These are phyloP conservation scores for Sisymbrium irio DNA, from an alignment of 345 rosid genomes.

Conservation along the genomic window DNA sequence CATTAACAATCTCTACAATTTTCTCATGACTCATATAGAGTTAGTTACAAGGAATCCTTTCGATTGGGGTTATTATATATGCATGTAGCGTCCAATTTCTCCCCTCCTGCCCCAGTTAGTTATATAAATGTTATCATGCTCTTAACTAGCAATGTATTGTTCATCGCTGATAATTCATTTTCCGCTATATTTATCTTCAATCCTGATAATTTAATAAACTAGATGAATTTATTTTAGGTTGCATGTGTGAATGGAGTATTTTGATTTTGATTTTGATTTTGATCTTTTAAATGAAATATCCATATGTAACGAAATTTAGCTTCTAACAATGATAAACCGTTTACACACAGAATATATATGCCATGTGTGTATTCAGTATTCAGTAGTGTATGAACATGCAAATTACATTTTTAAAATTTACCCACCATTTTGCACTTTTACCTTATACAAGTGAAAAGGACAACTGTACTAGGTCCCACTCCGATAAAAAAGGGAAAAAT, in stretches of 20 bases:
- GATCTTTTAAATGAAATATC: not conserved
- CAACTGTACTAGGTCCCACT: slow-evolving; percentile 10
- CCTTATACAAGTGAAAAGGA: slow-evolving; percentile 29
- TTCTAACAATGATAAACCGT: not conserved
- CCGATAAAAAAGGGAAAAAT: not conserved
- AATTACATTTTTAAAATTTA: slow-evolving; percentile 11
- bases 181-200: not conserved
- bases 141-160: not conserved
- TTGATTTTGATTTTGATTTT: not conserved
- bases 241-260: slow-evolving; percentile 1
- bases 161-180: not conserved
- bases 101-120: not conserved
- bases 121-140: not conserved
- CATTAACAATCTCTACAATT: slow-evolving; percentile 7
- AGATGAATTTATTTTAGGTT: not conserved
- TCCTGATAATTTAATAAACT: not conserved
- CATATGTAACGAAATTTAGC: not conserved
- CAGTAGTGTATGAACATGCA: slow-evolving; percentile 14
- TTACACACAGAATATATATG: not conserved
- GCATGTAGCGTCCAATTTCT: not conserved
- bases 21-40: not conserved
- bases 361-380: not conserved
- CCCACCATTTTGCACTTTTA: slow-evolving; percentile 22
- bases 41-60: not conserved
- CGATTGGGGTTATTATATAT: not conserved